Evolutionary conservation across 305 asterid species (phyloP), one percentile per base, ranked within the genome.

Genomic region (Salvia sclarea): DNA sequence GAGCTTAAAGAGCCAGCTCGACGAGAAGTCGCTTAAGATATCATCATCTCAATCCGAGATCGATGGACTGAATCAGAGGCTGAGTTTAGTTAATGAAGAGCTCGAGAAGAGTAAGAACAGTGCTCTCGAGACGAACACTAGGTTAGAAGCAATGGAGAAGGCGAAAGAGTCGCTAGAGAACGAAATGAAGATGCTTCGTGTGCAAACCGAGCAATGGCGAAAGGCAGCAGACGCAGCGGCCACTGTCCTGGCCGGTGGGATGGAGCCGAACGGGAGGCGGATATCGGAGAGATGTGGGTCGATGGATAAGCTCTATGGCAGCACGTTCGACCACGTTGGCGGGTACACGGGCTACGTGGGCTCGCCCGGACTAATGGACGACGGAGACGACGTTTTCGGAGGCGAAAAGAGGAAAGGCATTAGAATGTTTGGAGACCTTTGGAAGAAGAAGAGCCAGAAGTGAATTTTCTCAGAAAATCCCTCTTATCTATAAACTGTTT

Each of bases 141-240:
- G 83, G 84, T 67, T 91, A 14, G 84, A 80, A 53, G 81, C 78
- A 3, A 64, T 77, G 0, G 97, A 89, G 37, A 81, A 76, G 55
- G 87, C 79, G 0, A 94, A 85, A 69, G 86, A 78, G 66, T 90
- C 75, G 11, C 59, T 91, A 50, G 98, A 87, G 68, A 72, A 64
- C 5, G 98, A 91, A 83, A 89, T 94, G 93, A 84, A 66, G 81
- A 84, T 68, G 89, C 89, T 91, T 5, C 80, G 86, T 5, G 86
- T 89, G 17, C 99, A 89, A 66, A 89, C 98, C 0, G 98, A 94
- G 79, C 99, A 94, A 47, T 91, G 99, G 99, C 84, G 96, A 58
- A 94, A 94, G 70, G 99, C 99, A 16, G 99, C 99, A 3, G 97
- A 91, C 78, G 99, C 98, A 22, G 99, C 98, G 4, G 99, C 99